Evolutionary conservation across 2,329 filamentous ascomycete genomes (phyloP).

Genomic region (Monosporascus sp.): DNA sequence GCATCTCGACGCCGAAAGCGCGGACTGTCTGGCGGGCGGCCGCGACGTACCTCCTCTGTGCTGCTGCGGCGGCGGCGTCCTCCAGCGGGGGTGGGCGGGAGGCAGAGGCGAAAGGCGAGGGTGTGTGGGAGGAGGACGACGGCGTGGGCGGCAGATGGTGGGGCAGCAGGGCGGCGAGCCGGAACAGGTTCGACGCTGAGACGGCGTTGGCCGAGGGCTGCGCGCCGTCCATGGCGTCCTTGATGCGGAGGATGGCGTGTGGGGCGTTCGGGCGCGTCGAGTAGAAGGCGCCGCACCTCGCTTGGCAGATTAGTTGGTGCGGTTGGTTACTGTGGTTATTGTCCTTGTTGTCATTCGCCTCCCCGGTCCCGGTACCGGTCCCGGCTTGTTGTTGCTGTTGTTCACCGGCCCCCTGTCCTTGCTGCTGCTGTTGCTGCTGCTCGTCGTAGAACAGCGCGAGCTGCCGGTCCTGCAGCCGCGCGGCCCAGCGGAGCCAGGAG

Average conservation of each 20-base stretch:
- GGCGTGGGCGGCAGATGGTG: too few species aligned
- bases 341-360: constrained; percentile 9
- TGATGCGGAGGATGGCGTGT: constrained; percentile 77
- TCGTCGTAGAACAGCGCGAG: constrained; percentile 73
- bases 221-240: constrained; percentile 91
- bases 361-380: too few species aligned
- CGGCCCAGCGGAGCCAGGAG: constrained; percentile 72
- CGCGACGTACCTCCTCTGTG: constrained; percentile 47
- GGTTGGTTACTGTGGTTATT: constrained; percentile 26
- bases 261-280: constrained; percentile 58
- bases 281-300: constrained; percentile 63
- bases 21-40: constrained; percentile 70
- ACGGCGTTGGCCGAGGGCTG: constrained; percentile 87
- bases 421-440: constrained; percentile 4
- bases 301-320: constrained; percentile 2
- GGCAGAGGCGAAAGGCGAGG: neutral
- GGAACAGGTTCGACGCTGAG: constrained; percentile 81
- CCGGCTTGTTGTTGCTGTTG: too few species aligned
- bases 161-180: constrained; percentile 62
- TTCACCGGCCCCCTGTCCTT: too few species aligned
- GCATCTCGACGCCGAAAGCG: constrained; percentile 85
- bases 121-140: neutral
- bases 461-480: constrained; percentile 72
- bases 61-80: constrained; percentile 39
- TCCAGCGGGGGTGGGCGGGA: neutral